These are phyloP conservation scores for Pestalotiopsis sp. DNA, from an alignment of 2,329 filamentous ascomycete species.

Conservation along the genomic window DNA sequence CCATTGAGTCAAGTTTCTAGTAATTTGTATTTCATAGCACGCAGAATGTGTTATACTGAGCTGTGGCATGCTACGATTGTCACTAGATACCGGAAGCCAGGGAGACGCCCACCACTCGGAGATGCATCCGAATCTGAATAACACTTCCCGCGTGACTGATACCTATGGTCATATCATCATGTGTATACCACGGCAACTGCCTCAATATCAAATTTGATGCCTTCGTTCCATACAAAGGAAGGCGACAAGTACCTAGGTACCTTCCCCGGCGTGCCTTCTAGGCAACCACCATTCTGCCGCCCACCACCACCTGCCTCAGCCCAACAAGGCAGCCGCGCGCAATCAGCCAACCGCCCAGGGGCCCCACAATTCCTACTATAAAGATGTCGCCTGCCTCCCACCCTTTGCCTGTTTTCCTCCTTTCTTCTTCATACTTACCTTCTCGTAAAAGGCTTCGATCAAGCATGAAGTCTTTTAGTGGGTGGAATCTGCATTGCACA, in stretches of 20 bases:
- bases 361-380: not conserved
- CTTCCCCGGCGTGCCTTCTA: not conserved
- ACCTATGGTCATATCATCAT: too few species aligned
- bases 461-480: conserved; percentile 40
- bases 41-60: too few species aligned
- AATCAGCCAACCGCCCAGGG: not conserved
- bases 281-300: not conserved
- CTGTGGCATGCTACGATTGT: too few species aligned
- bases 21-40: too few species aligned
- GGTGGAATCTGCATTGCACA: conserved; percentile 52
- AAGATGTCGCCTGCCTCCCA: not conserved
- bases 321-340: not conserved
- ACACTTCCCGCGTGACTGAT: too few species aligned
- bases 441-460: conserved; percentile 30
- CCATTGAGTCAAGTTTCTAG: too few species aligned
- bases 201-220: not conserved
- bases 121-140: too few species aligned
- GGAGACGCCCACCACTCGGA: too few species aligned
- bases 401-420: not conserved
- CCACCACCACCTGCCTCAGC: not conserved
- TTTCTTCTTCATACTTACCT: conserved; percentile 4
- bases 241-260: not conserved
- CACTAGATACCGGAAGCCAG: too few species aligned
- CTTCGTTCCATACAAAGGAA: not conserved
- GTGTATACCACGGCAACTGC: too few species aligned